Evolutionary conservation across 345 rosid genomes (phyloP), one percentile per base, ranked within the genome.

Genomic region (Brassica juncea): DNA sequence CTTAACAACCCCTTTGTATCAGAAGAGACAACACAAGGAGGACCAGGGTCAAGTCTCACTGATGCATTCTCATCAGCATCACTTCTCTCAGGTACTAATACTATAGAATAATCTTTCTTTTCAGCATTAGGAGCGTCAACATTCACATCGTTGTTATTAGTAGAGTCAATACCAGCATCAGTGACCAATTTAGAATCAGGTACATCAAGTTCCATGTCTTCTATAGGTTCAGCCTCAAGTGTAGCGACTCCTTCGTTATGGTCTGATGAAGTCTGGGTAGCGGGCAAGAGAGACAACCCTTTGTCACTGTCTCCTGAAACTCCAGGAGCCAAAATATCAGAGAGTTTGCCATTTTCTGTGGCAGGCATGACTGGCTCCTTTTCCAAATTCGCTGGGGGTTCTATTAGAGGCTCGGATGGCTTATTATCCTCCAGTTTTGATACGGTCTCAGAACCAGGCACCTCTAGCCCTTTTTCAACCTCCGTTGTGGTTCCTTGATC

Each of bases 11-110:
- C 82, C 72, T 81, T 82, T 54, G 76, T 28, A 57, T 66, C 73
- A 70, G 86, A 68, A 82, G 85, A 71, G 79, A 73, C 83, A 15
- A 83, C 78, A 82, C 49, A 60, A 73, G 79, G 83, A 2, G 65
- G 75, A 58, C 61, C 65, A 42, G 78, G 77, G 66, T 80, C 86
- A 55, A 10, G 14, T 32, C 39, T 74, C 74, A 70, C 69, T 42
- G 70, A 68, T 60, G 49, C 73, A 67, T 52, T 64, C 39, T 58
- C 81, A 71, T 25, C 84, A 75, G 57, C 74, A 47, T 65, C 58
- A 84, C 31, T 80, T 70, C 23, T 63, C 75, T 79, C 82, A 62
- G 74, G 72, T 72, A 59, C 74, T 61, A 63, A 67, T 72, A 62
- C 74, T 57, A 63, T 72, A 68, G 68, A 76, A 64, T 47, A 35